Evolutionary conservation across 352 stramenopile genomes (phyloP), one percentile per base, ranked within the genome.

Genomic region (Paralagenidium karlingii): DNA sequence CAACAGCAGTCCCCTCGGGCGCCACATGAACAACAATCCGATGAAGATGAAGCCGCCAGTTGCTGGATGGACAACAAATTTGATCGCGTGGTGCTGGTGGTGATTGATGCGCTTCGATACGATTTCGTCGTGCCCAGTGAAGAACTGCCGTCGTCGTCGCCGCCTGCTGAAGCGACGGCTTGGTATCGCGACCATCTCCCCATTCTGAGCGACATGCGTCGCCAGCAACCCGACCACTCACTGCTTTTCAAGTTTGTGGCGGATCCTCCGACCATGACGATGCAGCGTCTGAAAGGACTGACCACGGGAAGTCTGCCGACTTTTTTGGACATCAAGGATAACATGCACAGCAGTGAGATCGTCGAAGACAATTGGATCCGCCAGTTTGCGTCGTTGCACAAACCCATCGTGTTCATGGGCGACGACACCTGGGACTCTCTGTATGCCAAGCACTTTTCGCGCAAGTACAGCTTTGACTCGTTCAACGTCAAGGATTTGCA

Each of bases 401-500:
- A 64, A 8, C 65, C 58, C 7, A 70, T 98, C 29, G 82, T 91
- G 29, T 98, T 99, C 63, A 97, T 98, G 60, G 95, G 95, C n/a
- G 95, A 99, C 67, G 94, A 99, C 68, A 99, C 95, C 27, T 99
- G 95, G 95, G 67, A 90, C 9, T 69, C 83, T 38, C 63, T 99
- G 7, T 99, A 98, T 59, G 82, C 83, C 1, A 68, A 49, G 26
- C 55, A 79, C 37, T 97, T 98, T 58, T 74, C 91, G 27, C 74
- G 91, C 32, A 82, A 74, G 38, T 96, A 94, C 60, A 82, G 93
- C 2, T 98, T 90, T 51, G 94, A 96, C 43, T 98, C 87, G 36
- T 99, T 99, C 56, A 98, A 99, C 61, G 97, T 97, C 18, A 90
- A 96, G 46, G 95, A 99, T 60, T 62, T 99, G 26, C 73, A 99